These are phyloP conservation scores for Cryptosporidium xiaoi DNA, from an alignment of 169 alveolate genomes.

Conservation along the genomic window DNA sequence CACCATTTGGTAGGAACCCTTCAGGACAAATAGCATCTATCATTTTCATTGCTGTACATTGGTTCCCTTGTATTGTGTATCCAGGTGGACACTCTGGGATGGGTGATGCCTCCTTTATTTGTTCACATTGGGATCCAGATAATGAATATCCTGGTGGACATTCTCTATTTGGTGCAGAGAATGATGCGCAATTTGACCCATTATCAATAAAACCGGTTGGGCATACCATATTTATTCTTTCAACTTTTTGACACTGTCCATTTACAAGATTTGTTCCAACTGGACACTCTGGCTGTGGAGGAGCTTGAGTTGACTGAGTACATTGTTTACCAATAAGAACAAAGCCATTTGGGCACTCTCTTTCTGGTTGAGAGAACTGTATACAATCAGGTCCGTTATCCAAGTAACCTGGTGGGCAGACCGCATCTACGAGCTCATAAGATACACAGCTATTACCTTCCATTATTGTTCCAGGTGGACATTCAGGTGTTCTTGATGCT, in stretches of 20 bases:
- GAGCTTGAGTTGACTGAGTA: conserved; percentile 67
- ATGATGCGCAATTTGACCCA: conserved; percentile 70
- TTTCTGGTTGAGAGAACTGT: conserved; percentile 70
- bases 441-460: conserved; percentile 62
- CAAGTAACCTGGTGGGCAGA: conserved; percentile 69
- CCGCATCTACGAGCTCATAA: conserved; percentile 48
- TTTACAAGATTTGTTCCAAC: conserved; percentile 62
- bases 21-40: conserved; percentile 72
- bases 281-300: conserved; percentile 74
- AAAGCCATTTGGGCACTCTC: conserved; percentile 68
- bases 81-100: conserved; percentile 74
- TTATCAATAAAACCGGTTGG: conserved; percentile 72
- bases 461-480: conserved; percentile 73
- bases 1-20: conserved; percentile 74
- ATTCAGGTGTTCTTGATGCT: conserved; percentile 55
- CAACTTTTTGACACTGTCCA: conserved; percentile 70
- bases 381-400: conserved; percentile 71
- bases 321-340: conserved; percentile 70
- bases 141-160: conserved; percentile 67
- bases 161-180: conserved; percentile 73
- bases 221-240: conserved; percentile 64
- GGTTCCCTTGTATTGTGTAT: conserved; percentile 61
- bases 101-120: conserved; percentile 65
- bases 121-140: conserved; percentile 69
- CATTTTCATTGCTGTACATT: conserved; percentile 67